phyloP scores from a whole-genome alignment of 2,329 filamentous ascomycete genomes.

The Neonectria coccinea region DNA sequence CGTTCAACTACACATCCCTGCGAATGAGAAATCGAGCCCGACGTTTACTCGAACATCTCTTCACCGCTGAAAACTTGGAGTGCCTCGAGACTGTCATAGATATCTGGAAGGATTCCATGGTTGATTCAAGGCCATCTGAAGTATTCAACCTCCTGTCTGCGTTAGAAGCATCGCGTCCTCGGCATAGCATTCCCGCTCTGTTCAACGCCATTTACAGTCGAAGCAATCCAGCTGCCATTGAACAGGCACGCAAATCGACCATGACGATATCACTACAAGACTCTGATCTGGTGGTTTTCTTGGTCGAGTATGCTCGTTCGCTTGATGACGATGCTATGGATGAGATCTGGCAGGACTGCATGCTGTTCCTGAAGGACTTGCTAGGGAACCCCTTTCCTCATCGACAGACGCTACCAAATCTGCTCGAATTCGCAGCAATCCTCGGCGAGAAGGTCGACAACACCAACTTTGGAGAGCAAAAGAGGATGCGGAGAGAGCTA shows the following conservation, averaged over 20 bases:
- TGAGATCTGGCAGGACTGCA: constrained; percentile 97
- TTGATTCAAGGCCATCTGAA: constrained; percentile 65
- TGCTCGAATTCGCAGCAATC: constrained; percentile 90
- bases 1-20: constrained; percentile 90
- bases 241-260: constrained; percentile 84
- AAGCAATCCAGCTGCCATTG: constrained; percentile 84
- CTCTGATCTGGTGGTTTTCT: constrained; percentile 85
- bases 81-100: constrained; percentile 92
- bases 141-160: constrained; percentile 91
- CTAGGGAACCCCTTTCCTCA: constrained; percentile 95
- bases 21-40: constrained; percentile 91
- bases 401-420: constrained; percentile 84
- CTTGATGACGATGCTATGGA: constrained; percentile 98
- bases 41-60: constrained; percentile 90
- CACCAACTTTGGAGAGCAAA: constrained; percentile 95
- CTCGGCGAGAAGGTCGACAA: constrained; percentile 97
- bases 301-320: constrained; percentile 89
- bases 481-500: constrained; percentile 89
- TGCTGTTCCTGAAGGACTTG: constrained; percentile 88
- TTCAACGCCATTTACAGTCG: constrained; percentile 97
- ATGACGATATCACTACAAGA: constrained; percentile 88
- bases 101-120: constrained; percentile 75
- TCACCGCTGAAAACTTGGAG: constrained; percentile 90
- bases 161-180: constrained; percentile 89
- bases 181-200: constrained; percentile 90